phyloP scores from a whole-genome alignment of 2,329 filamentous ascomycete genomes.

The Talaromyces sp. region DNA sequence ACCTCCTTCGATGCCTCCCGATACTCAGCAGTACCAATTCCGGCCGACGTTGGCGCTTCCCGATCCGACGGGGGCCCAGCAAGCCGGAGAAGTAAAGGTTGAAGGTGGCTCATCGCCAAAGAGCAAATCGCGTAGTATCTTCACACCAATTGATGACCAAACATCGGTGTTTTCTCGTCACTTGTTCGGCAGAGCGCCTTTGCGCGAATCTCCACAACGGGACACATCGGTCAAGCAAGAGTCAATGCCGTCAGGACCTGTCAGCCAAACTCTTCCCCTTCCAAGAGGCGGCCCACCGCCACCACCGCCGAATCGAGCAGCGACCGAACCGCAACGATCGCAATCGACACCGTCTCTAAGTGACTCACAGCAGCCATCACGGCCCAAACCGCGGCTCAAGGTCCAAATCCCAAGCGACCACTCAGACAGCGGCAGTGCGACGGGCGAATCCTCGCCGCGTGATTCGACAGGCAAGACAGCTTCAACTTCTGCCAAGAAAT shows the following conservation, averaged over 20 bases:
- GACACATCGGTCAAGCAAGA: constrained; percentile 41
- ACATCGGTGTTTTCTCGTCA: constrained; percentile 84
- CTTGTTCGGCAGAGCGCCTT: constrained; percentile 59
- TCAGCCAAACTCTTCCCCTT: constrained; percentile 48
- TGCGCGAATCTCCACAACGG: constrained; percentile 45
- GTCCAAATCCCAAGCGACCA: constrained; percentile 93
- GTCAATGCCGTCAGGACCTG: constrained; percentile 41
- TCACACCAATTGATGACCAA: constrained; percentile 93
- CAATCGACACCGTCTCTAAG: constrained; percentile 64
- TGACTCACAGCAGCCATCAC: constrained; percentile 67
- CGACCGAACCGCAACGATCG: constrained; percentile 43
- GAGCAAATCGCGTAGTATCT: constrained; percentile 82
- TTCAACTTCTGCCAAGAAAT: constrained; percentile 55
- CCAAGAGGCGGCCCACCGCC: constrained; percentile 53
- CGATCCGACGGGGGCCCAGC: constrained; percentile 54
- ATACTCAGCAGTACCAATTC: constrained; percentile 30
- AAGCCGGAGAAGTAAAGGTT: constrained; percentile 39
- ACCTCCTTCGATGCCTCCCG: constrained; percentile 64
- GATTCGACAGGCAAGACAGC: constrained; percentile 59
- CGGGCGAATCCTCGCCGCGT: constrained; percentile 64
- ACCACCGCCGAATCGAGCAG: constrained; percentile 50
- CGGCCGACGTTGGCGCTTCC: constrained; percentile 57
- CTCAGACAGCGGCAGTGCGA: constrained; percentile 70
- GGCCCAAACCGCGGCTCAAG: constrained; percentile 76
- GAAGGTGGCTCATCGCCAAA: constrained; percentile 55